Conservation (phyloP, 768 basidiomycete genomes). For the Lactarius sanguifluus region DNA sequence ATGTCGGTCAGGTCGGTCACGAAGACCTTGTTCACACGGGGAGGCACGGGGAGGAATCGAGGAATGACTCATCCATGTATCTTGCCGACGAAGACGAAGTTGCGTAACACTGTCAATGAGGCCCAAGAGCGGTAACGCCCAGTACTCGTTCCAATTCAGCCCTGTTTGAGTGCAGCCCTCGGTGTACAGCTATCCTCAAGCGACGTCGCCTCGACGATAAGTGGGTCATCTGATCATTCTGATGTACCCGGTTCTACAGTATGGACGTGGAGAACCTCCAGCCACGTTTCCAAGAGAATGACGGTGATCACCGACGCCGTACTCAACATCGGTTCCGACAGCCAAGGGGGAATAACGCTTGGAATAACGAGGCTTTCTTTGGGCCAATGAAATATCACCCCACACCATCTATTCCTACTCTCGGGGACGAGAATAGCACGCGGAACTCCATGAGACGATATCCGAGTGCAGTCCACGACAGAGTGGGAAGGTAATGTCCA, state of each 20-base stretch:
- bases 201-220: slow-evolving; percentile 11
- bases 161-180: not conserved
- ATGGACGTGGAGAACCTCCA: not conserved
- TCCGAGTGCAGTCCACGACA: not conserved
- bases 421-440: not conserved
- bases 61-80: slow-evolving; percentile 9
- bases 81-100: not conserved
- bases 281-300: not conserved
- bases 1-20: not conserved
- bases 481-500: not conserved
- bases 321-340: not conserved
- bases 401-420: not conserved
- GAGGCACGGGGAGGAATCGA: too few relatives aligned
- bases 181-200: not conserved
- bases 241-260: not conserved
- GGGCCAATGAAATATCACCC: not conserved
- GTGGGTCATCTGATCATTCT: not conserved
- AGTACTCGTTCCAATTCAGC: not conserved
- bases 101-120: not conserved
- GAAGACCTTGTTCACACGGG: not conserved
- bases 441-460: not conserved
- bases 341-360: too few relatives aligned
- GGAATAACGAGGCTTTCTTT: not conserved
- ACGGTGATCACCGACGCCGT: not conserved
- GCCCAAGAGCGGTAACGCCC: not conserved